These are phyloP conservation scores for Phanerochaete sordida DNA, from an alignment of 768 basidiomycete genomes.

Conservation along the genomic window DNA sequence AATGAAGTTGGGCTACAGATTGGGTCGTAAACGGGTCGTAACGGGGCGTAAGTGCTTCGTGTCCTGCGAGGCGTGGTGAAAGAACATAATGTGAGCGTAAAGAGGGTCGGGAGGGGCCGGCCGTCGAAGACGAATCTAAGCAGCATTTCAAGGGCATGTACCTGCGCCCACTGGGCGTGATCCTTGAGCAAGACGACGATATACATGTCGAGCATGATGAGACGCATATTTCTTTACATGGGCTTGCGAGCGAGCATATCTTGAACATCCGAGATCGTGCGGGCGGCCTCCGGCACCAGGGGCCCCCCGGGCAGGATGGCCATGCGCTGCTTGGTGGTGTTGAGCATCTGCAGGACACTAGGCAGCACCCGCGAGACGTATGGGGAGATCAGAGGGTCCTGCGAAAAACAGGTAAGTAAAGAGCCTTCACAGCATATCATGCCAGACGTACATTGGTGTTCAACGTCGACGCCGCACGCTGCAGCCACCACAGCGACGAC, in stretches of 20 bases:
- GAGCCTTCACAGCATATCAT: background rate
- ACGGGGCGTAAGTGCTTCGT: background rate
- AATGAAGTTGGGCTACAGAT: background rate
- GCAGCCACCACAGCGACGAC: conserved; percentile 82
- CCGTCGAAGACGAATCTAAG: background rate
- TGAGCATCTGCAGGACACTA: conserved; percentile 71
- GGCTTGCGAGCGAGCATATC: conserved; percentile 56
- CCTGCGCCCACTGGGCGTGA: background rate
- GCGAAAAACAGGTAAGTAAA: conserved; percentile 11
- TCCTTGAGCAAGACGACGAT: background rate
- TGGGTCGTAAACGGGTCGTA: background rate
- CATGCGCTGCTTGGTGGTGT: conserved; percentile 77
- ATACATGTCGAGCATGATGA: background rate
- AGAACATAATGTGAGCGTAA: conserved; percentile 1
- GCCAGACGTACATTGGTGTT: conserved; percentile 59
- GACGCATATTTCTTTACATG: conserved; percentile 6
- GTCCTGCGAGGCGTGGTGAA: background rate
- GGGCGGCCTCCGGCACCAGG: conserved; percentile 56
- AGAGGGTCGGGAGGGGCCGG: conserved; percentile 6
- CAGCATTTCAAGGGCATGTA: background rate
- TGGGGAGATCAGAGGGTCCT: conserved; percentile 81
- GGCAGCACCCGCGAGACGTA: conserved; percentile 81
- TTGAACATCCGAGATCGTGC: conserved; percentile 72
- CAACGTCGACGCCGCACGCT: conserved; percentile 66
- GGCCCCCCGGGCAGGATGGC: conserved; percentile 73